These are phyloP conservation scores for Auricularia auricula-judae DNA, from an alignment of 768 basidiomycete species.

Conservation along the genomic window DNA sequence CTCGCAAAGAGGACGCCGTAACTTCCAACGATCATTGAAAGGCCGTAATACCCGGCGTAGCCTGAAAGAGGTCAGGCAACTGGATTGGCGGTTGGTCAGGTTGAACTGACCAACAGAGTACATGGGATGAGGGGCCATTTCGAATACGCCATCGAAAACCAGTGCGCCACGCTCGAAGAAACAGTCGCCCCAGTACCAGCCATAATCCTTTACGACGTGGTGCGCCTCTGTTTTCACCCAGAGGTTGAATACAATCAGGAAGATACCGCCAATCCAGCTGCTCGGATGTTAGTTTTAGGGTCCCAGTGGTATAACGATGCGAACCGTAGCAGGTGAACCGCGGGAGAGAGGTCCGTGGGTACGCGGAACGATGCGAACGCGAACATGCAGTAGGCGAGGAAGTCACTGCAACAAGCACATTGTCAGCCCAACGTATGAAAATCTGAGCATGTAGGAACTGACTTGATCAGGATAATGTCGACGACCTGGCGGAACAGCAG, in stretches of 20 bases:
- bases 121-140: constrained; percentile 90
- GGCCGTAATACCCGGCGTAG: constrained; percentile 96
- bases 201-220: constrained; percentile 94
- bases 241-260: constrained; percentile 85
- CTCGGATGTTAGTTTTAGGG: neutral
- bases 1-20: constrained; percentile 88
- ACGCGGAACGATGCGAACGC: constrained; percentile 88
- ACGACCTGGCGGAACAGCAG: constrained; percentile 91
- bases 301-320: constrained; percentile 4
- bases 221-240: constrained; percentile 99
- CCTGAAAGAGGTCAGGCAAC: constrained; percentile 28
- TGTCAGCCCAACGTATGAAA: neutral
- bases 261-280: constrained; percentile 81
- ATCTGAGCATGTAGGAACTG: neutral
- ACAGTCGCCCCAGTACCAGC: constrained; percentile 95
- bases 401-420: constrained; percentile 50
- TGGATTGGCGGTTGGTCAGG: neutral
- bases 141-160: constrained; percentile 97
- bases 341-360: constrained; percentile 60
- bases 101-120: constrained; percentile 66
- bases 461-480: constrained; percentile 95
- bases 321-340: constrained; percentile 70
- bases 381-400: constrained; percentile 89
- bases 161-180: constrained; percentile 90
- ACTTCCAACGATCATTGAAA: constrained; percentile 82